Evolutionary conservation across 75 land plant genomes (phyloP).

Genomic region (Cupressus sempervirens): DNA sequence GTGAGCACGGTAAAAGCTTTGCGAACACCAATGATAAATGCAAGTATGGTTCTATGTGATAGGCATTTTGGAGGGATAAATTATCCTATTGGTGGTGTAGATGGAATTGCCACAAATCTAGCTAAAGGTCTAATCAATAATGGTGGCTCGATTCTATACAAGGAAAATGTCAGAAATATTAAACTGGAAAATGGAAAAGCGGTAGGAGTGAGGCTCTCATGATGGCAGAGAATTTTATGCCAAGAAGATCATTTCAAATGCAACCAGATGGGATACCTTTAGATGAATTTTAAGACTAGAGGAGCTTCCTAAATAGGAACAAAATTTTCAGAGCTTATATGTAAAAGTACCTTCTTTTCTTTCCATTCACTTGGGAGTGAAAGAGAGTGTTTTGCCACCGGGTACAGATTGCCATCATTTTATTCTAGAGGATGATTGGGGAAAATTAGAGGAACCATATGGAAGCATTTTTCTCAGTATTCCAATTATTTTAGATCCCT

Average conservation of each 20-base stretch:
- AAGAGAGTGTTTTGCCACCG: too few species aligned
- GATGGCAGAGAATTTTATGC: conserved; percentile 75
- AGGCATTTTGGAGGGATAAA: too few species aligned
- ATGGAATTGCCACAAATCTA: too few species aligned
- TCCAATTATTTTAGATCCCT: conserved; percentile 89
- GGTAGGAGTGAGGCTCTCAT: conserved; percentile 92
- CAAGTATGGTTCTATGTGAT: too few species aligned
- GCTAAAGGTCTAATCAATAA: conserved; percentile 64
- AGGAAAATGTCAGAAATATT: conserved; percentile 76
- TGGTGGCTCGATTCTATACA: conserved; percentile 85
- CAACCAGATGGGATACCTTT: conserved; percentile 99
- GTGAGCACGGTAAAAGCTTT: too few species aligned
- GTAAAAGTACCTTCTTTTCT: conserved; percentile 97
- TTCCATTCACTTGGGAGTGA: too few species aligned
- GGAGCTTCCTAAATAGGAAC: conserved; percentile 81
- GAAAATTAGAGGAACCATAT: too few species aligned
- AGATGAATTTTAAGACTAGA: conserved; percentile 63
- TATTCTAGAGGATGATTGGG: too few species aligned
- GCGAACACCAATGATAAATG: too few species aligned
- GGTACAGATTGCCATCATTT: too few species aligned
- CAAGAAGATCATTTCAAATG: conserved; percentile 88
- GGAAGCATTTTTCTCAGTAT: too few species aligned
- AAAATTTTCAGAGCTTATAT: conserved; percentile 76
- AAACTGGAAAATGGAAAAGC: conserved; percentile 69
- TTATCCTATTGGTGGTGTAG: too few species aligned